Evolutionary conservation across 1,284 basidiomycete species (phyloP).

Genomic region (Wolfiporia cocos): DNA sequence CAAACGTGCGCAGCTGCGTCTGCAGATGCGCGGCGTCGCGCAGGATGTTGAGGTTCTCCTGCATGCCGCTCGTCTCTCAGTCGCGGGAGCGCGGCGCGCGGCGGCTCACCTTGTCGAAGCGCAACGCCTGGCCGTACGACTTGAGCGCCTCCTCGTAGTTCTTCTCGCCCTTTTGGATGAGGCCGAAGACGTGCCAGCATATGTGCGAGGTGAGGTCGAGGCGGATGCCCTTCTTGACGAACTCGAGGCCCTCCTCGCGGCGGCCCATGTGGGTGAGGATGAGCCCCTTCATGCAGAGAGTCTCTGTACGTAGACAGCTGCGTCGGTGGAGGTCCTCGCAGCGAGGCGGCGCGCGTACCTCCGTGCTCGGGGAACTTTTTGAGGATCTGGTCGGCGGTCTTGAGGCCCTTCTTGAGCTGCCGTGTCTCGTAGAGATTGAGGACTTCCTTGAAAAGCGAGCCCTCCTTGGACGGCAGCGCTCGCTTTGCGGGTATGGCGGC

Average conservation of each 20-base stretch:
- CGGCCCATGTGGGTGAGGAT: conserved; percentile 80
- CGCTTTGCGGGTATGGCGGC: conserved; percentile 34
- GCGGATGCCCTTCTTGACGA: conserved; percentile 86
- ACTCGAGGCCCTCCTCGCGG: conserved; percentile 78
- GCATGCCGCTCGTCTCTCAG: not conserved
- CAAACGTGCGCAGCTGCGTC: conserved; percentile 85
- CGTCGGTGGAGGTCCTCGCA: not conserved
- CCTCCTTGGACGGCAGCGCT: conserved; percentile 78
- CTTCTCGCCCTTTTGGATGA: conserved; percentile 88
- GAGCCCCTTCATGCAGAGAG: conserved; percentile 91
- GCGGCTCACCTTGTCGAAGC: conserved; percentile 80
- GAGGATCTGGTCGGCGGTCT: conserved; percentile 91
- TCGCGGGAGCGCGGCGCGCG: not conserved
- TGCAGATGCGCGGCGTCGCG: conserved; percentile 90
- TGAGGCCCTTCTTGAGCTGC: conserved; percentile 87
- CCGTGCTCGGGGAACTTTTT: conserved; percentile 97
- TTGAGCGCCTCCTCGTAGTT: conserved; percentile 89
- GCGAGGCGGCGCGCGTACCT: conserved; percentile 42
- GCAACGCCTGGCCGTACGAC: conserved; percentile 77
- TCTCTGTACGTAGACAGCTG: conserved; percentile 52
- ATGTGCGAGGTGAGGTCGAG: conserved; percentile 93
- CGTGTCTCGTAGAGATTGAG: conserved; percentile 89
- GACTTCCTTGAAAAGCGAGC: conserved; percentile 82
- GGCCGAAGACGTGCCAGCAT: conserved; percentile 96
- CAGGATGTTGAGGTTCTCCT: conserved; percentile 94